Base-by-base conservation (phyloP, 2,329 filamentous ascomycete species). In the Hypomyces perniciosus region DNA sequence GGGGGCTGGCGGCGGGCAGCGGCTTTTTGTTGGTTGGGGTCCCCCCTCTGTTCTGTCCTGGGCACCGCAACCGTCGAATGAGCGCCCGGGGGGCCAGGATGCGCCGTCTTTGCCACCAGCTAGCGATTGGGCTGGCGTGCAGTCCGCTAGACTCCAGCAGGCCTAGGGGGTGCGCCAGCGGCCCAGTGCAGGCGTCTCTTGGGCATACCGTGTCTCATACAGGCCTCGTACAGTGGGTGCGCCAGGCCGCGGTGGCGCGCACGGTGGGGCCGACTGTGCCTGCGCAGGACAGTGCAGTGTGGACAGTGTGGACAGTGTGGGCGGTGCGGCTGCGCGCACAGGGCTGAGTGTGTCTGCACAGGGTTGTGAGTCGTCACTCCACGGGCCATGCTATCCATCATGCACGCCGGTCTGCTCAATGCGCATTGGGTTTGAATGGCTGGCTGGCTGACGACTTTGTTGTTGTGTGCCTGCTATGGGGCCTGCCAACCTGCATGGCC, bases 21-120 rank as follows among this genome's bases (percentile, higher is more conserved):
- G 59, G 61, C 55, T 60, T 52, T 61, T 61, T 61, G 63, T 65
- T 65, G 63, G 64, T 61, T 61, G 62, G 57, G 59, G 57, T 59
- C 56, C 39, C 45, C 46, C 37, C 37, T 20, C 37, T 39, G 5
- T 20, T 20, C 41, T 13, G 10, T 44, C 20, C 41, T 44, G n/a
- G 41, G 51, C 48, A 56, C 47, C 54, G 38, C 46, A 57, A 50
- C 54, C 58, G 60, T 60, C 66, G 60, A 68, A 68, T 68, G 55
- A 62, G 39, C 56, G 52, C 39, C 34, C 33, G 54, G 41, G 54
- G 53, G 52, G 57, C 52, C 54, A 49, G 54, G 58, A 50, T 59
- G 55, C 61, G 58, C 56, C 44, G 30, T 46, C 56, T 57, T 68
- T 58, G 64, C 65, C 66, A 67, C 66, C 59, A 48, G 47, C 44